Evolutionary conservation across 176 grass and related monocot species (phyloP), one percentile per base, ranked within the genome.

Genomic region (Pharus latifolius): DNA sequence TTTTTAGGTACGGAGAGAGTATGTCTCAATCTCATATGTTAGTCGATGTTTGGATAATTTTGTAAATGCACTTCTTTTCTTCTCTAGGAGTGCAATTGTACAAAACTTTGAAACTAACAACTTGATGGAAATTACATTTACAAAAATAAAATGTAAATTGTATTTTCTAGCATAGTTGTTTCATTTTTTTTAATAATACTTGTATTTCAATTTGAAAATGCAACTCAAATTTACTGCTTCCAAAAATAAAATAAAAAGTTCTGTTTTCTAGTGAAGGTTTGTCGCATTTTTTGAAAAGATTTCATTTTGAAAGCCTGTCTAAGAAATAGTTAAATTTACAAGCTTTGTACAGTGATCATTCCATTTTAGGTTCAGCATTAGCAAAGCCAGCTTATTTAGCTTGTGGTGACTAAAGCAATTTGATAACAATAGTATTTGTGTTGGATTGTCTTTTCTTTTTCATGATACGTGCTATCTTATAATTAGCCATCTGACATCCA

Each of bases 141-240:
- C 68, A 49, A 75, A 82, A 67, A 28, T 43, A 64, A 67, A 11
- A 72, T 41, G 4, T 25, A 64, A 72, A 7, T 48, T 44, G 50
- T 5, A 72, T 41, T 65, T 16, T 41, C 11, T 73, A 22, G 11
- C 42, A 72, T 37, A 40, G 24, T 49, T 67, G 61, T 64, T 72
- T 44, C 10, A 51, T 58, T 26, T 58, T 65, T 11, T 33, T 56
- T 41, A 19, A 3, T 60, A 64, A 19, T n/a, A n/a, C n/a, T n/a
- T n/a, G n/a, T n/a, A n/a, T n/a, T n/a, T n/a, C n/a, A n/a, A n/a
- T n/a, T n/a, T n/a, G n/a, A n/a, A 77, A 49, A 54, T 37, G 25
- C 6, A 25, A 13, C 61, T 77, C 25, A 29, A 71, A 65, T 41
- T 59, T 73, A 10, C 33, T 64, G 24, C 51, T 78, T 41, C 31